Percentiles rank a stretch among this genome's conserved stretches.
phyloP scores from a whole-genome alignment of 106 monocot species.

The Phalaenopsis equestris region DNA sequence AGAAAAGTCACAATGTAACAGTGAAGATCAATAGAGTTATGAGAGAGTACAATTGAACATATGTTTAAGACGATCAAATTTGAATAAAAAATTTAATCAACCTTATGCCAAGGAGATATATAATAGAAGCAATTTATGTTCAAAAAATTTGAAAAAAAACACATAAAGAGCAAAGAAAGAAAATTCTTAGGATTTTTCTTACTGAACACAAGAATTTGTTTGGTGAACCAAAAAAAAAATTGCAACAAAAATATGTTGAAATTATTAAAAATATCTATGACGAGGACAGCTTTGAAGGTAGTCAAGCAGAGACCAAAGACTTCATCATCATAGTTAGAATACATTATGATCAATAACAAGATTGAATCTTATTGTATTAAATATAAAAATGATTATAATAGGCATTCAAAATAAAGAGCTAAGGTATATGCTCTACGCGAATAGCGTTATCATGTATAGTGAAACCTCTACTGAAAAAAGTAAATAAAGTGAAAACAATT shows the following conservation, averaged over 20 bases:
- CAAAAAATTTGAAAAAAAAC: not conserved
- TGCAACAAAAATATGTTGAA: not conserved
- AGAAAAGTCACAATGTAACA: too few species aligned
- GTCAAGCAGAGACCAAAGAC: not conserved
- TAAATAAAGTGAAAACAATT: not conserved
- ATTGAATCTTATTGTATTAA: not conserved
- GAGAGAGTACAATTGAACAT: too few species aligned
- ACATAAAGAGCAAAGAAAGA: not conserved
- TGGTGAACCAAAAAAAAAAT: not conserved
- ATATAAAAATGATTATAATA: not conserved
- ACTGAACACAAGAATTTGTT: not conserved
- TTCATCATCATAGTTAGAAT: not conserved
- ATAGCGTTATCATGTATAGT: not conserved
- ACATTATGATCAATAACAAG: not conserved
- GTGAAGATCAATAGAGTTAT: too few species aligned
- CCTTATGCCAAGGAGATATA: not conserved
- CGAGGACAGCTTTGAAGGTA: not conserved
- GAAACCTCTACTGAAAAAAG: not conserved
- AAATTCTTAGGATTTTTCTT: not conserved
- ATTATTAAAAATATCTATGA: not conserved
- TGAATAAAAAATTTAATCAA: too few species aligned
- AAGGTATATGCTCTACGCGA: too few species aligned
- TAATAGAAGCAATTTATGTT: not conserved
- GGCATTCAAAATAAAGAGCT: not conserved
- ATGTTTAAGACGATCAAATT: too few species aligned